Conservation (phyloP, 805 yeast genomes). For the Candida ulmi region DNA sequence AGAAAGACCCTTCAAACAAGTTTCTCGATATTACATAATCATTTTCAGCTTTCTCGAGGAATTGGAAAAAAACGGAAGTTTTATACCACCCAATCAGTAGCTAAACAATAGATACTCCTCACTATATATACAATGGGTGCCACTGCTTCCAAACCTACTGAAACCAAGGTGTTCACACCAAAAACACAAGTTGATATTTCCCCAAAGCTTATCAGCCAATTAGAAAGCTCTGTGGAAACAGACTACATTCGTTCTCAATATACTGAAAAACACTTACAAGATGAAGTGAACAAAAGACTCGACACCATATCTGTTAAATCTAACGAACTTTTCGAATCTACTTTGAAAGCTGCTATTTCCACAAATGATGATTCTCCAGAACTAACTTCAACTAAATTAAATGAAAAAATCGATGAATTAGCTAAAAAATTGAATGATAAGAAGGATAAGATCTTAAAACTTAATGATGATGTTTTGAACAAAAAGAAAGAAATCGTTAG, state of each 20-base stretch:
- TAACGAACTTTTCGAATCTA: slow-evolving; percentile 43
- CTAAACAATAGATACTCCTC: too few species aligned
- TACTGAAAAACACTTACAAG: slow-evolving; percentile 60
- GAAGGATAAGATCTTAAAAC: slow-evolving; percentile 26
- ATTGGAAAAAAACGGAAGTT: neutral
- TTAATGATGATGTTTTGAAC: slow-evolving; percentile 34
- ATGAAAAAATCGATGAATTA: slow-evolving; percentile 38
- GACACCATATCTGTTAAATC: slow-evolving; percentile 49
- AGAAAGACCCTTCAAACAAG: too few species aligned
- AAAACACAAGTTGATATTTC: slow-evolving; percentile 64
- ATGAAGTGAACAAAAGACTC: slow-evolving; percentile 55
- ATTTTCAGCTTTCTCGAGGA: too few species aligned
- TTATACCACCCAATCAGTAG: too few species aligned
- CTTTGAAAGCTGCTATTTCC: slow-evolving; percentile 38
- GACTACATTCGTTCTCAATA: slow-evolving; percentile 68
- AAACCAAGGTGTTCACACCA: slow-evolving; percentile 62
- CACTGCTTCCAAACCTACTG: slow-evolving; percentile 50
- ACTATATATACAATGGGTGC: slow-evolving; percentile 50
- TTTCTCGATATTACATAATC: too few species aligned
- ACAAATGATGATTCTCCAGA: slow-evolving; percentile 26
- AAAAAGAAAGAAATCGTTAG: slow-evolving; percentile 46
- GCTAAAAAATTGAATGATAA: slow-evolving; percentile 31
- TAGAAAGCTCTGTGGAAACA: slow-evolving; percentile 58
- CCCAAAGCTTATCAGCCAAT: slow-evolving; percentile 55
- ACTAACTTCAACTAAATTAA: slow-evolving; percentile 26